Evolutionary conservation across 192 early-diverging fungal genomes (phyloP), one percentile per base, ranked within the genome.

Genomic region (Pecoramyces ruminantium): DNA sequence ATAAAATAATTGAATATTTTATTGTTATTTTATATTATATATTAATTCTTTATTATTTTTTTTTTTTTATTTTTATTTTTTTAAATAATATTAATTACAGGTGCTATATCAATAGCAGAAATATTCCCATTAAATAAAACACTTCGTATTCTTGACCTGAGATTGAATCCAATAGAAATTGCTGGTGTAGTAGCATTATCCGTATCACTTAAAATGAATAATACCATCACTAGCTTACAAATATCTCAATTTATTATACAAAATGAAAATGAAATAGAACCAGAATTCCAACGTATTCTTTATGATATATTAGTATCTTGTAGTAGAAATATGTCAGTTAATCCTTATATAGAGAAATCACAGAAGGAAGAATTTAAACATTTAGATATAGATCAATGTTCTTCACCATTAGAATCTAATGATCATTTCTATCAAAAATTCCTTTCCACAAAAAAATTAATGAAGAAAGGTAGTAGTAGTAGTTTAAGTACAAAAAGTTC

Each of bases 141-240:
- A 29, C 84, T 97, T 17, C 85, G 86, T 80, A 87, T 90, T 78
- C 88, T 97, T 81, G 93, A 96, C 83, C 83, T 97, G 34, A 91
- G 92, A 11, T 85, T 88, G 28, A 97, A 97, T 83, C 88, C 91
- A 16, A 93, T 97, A 39, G 91, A 93, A 29, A 83, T 95, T 81
- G 93, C 92, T 2, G 96, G 95, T 13, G 84, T 94, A 15, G 92
- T 94, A 88, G 94, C 95, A 6, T 85, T 97, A n/a, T 87, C 93
- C 6, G 92, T 91, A 14, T 92, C 92, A n/a, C 87, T 96, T 38
- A 92, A 92, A 80, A 91, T 94, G 83, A 97, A 95, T 84, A 83
- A 86, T 58, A 91, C 91, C 77, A 82, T 97, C 77, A 90, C 90
- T 28, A 90, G 88, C 80, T 83, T 97, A 38, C 94, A 95, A 79